Evolutionary conservation across 495 filamentous ascomycete species (phyloP), one percentile per base, ranked within the genome.

Genomic region (Elasticomyces elasticus): DNA sequence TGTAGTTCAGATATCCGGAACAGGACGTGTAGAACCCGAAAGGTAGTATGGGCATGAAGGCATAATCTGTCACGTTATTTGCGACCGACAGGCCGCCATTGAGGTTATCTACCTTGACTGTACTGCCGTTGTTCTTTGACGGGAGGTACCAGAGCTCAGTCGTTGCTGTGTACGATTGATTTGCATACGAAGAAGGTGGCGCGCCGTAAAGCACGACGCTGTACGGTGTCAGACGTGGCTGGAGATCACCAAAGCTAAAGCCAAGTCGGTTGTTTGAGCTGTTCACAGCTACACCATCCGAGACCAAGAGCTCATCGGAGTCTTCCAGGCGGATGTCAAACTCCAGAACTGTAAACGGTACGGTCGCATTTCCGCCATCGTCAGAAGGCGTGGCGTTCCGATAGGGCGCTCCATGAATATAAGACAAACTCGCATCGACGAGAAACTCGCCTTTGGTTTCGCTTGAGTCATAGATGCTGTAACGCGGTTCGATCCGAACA

Each of bases 21-120:
- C 80, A 82, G 33, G 74, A 71, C 0, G 77, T 75, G 64, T 83
- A 86, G 67, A 76, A 83, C 27, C 81, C 80, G 60, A 81, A 83
- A 15, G 83, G 79, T 20, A 86, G 67, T 17, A 85, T 54, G 0
- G 80, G 70, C 25, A 62, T 67, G 69, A 73, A 77, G 12, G 63
- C 51, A 0, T 66, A 61, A 54, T 75, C 70, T 0, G 56, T 59
- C 19, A 51, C 40, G 24, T 60, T 40, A 43, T 56, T 62, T n/a
- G 66, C 61, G 27, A 78, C 71, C 10, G 71, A 62, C 4, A 85
- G 57, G 0, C 75, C 80, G 24, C 81, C 80, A 51, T 76, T 72
- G 1, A 83, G 65, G 58, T 76, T 74, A 60, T 87, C 83, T 19
- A 86, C 70, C 57, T 79, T 79, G 13, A 79, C 78, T 15, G 76